Conservation (phyloP, 257 asterid species). For the Nicotiana noctiflora region DNA sequence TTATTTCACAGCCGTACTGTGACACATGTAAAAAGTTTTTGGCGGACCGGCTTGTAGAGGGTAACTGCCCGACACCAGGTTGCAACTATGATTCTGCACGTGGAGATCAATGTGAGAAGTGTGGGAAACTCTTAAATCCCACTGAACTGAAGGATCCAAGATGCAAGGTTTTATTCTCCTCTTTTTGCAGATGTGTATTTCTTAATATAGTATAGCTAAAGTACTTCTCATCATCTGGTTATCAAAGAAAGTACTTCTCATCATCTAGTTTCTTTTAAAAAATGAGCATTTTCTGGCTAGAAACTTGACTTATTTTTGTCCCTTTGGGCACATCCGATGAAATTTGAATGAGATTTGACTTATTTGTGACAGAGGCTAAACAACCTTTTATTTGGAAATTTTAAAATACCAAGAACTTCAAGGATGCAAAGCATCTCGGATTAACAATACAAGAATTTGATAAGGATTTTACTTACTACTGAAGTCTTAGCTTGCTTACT, state of each 20-base stretch:
- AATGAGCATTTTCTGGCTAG: too few species aligned
- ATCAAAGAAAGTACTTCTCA: not conserved
- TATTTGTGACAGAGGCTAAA: not conserved
- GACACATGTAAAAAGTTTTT: constrained; percentile 63
- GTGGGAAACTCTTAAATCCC: constrained; percentile 75
- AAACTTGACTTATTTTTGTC: too few species aligned
- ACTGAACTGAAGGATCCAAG: constrained; percentile 70
- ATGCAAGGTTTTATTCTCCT: constrained; percentile 63
- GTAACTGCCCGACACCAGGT: constrained; percentile 67
- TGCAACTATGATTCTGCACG: constrained; percentile 76
- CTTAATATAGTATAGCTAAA: too few species aligned
- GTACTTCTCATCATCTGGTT: not conserved
- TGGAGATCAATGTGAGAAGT: constrained; percentile 89
- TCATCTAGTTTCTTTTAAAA: not conserved
- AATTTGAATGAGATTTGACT: not conserved
- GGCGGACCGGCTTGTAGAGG: constrained; percentile 85
- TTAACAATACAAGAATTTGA: not conserved
- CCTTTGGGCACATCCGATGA: too few species aligned
- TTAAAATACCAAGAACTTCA: not conserved
- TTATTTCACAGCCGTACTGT: constrained; percentile 54
- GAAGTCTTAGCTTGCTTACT: constrained; percentile 10
- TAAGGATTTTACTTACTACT: not conserved
- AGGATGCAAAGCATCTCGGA: not conserved
- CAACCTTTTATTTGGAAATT: not conserved
- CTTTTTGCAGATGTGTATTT: not conserved